Base-by-base conservation (phyloP, 345 rosid species). In the Iberis pinnata region DNA sequence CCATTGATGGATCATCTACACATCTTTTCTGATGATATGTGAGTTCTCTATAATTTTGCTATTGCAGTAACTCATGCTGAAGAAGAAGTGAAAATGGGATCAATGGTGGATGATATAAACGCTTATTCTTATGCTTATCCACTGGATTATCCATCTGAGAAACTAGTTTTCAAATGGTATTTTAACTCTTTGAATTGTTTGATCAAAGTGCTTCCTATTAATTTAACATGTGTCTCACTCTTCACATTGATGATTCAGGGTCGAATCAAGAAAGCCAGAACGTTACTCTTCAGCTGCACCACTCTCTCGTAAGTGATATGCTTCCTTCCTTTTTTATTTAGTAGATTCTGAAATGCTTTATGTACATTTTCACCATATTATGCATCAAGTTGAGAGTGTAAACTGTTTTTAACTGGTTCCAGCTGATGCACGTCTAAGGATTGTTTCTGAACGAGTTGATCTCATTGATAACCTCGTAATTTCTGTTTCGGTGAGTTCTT, bases 231-330 rank as follows among this genome's bases (percentile, higher is more conserved):
- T 17, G 2, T 25, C 35, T 49, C 41, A 58, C 9, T 17, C 16
- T 33, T 40, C 24, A 9, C 40, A 33, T 40, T 67, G 61, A 42
- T 67, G 43, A 49, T 73, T 39, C 65, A 89, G 96, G 96, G 96
- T 80, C 54, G 93, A 83, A 77, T 89, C 97, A 58, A 81, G 97
- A 67, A 89, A 83, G 78, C 97, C 97, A 2, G 97, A 89, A 51
- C 89, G 98, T 22, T 90, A 90, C 61, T 90, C 98, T 19, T 84
- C 98, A 32, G 98, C 96, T 14, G 92, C 98, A 18, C 96, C 96
- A 54, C 70, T 90, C 58, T 90, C 95, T 48, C 89, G 96, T 90
- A 78, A 82, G 81, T 64, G 43, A 29, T 25, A 9, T 43, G 33
- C 14, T 49, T 54, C 14, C 44, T 54, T 27, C 62, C 38, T 43